Base-by-base conservation (phyloP, 225 moss, liverwort and hornwort genomes). In the Pseudoscleropodium purum region DNA sequence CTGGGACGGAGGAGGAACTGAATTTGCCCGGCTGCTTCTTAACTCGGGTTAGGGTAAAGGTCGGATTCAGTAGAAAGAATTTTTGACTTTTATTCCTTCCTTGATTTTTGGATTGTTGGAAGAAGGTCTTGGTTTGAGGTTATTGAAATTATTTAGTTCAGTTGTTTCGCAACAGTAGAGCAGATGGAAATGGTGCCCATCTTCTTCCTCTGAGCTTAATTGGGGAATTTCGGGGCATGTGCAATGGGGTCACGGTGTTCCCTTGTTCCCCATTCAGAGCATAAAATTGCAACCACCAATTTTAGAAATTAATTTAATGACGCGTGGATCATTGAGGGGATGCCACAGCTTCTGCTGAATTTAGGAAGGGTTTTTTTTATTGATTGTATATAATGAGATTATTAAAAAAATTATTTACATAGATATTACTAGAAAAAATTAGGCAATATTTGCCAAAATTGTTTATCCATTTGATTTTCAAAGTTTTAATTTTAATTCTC, bases 401-500 rank as follows among this genome's bases (percentile, higher is more conserved):
- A 11, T 18, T 11, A 4, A 11, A 4, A 11, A 16, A 10, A 30
- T 6, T 6, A 75, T 30, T 75, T 75, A 47, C 47, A 18, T 3
- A 10, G 1, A 9, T 51, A 3, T 8, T 51, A 21, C 0, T 49
- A 3, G 34, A 9, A 51, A 33, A 34, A 9, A 9, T 51, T 8
- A 51, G 34, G 21, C 5, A 4, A 23, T 14, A 21, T 14, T 33
- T 51, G 34, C 3, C 8, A 8, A 33, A 51, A 30, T 18, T 21
- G 13, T 49, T 76, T 45, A 13, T 7, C 5, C 2, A 0, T 20
- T 76, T 30, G 13, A 76, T 60, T 60, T 60, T 24, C 11, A 25
- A 24, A 60, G 24, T n/a, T n/a, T n/a, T n/a, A n/a, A n/a, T n/a
- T n/a, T n/a, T n/a, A n/a, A n/a, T n/a, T n/a, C n/a, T n/a, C n/a